A percentile compares a stretch with the other conserved stretches of the same genome.
Evolutionary conservation across 2,329 filamentous ascomycete genomes (phyloP).

Genomic region (Orbilia quercus): DNA sequence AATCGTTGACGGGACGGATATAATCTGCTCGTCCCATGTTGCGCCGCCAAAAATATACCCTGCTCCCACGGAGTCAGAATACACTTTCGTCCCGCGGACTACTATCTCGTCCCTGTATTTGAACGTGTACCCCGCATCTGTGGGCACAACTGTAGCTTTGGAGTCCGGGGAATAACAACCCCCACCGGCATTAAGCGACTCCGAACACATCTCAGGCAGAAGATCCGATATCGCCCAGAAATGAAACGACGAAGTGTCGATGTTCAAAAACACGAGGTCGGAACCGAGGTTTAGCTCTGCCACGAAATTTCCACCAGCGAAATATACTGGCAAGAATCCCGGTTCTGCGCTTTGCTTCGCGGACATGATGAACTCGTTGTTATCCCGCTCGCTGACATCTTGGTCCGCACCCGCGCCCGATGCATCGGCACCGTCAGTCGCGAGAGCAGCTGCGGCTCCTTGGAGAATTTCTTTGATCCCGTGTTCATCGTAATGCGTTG

Average conservation of each 20-base stretch:
- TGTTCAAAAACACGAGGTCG: constrained; percentile 22
- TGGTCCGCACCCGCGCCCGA: not conserved
- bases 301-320: constrained; percentile 22
- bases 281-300: constrained; percentile 42
- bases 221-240: constrained; percentile 43
- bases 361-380: constrained; percentile 35
- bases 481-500: constrained; percentile 21
- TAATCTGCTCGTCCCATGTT: constrained; percentile 23
- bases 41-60: constrained; percentile 35
- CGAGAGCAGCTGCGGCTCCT: not conserved
- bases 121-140: constrained; percentile 23
- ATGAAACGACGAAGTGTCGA: constrained; percentile 46
- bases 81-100: constrained; percentile 22
- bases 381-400: constrained; percentile 7
- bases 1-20: constrained; percentile 24
- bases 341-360: constrained; percentile 13
- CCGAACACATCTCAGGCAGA: constrained; percentile 15
- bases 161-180: constrained; percentile 33
- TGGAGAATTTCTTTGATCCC: constrained; percentile 19
- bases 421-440: not conserved
- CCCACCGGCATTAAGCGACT: constrained; percentile 3
- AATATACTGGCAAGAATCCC: constrained; percentile 38
- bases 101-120: constrained; percentile 27
- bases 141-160: constrained; percentile 5
- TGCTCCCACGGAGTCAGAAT: constrained; percentile 15